phyloP scores from a whole-genome alignment of 202 grass and related monocot species.

The Miscanthus sacchariflorus region DNA sequence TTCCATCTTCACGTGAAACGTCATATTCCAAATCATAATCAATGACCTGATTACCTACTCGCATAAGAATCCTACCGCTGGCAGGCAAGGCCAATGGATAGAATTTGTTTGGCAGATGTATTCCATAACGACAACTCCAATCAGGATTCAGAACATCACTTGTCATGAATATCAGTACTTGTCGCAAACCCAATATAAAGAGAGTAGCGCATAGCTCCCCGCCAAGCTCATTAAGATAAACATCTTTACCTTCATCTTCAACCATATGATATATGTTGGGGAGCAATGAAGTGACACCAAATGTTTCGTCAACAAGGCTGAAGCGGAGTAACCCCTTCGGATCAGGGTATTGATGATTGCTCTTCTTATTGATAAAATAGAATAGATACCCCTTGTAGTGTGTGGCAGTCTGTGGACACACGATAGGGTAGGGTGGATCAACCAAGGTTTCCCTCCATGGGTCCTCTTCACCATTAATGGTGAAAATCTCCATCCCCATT shows the following conservation, averaged over 20 bases:
- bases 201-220: not conserved
- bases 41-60: not conserved
- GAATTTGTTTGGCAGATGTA: not conserved
- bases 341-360: not conserved
- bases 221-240: not conserved
- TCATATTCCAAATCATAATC: not conserved
- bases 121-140: not conserved
- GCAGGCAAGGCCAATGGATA: not conserved
- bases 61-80: not conserved
- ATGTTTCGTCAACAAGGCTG: conserved; percentile 32
- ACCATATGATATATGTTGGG: not conserved
- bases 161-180: not conserved
- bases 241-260: not conserved
- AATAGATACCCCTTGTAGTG: conserved; percentile 3
- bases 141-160: not conserved
- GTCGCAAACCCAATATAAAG: not conserved
- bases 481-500: conserved; percentile 36
- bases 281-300: conserved; percentile 4
- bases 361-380: not conserved
- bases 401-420: not conserved
- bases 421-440: conserved; percentile 17
- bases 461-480: not conserved
- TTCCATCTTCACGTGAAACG: not conserved
- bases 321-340: conserved; percentile 9
- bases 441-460: conserved; percentile 30